Evolutionary conservation across 139 green algal genomes (phyloP).

Genomic region (Coccomyxa sp.): DNA sequence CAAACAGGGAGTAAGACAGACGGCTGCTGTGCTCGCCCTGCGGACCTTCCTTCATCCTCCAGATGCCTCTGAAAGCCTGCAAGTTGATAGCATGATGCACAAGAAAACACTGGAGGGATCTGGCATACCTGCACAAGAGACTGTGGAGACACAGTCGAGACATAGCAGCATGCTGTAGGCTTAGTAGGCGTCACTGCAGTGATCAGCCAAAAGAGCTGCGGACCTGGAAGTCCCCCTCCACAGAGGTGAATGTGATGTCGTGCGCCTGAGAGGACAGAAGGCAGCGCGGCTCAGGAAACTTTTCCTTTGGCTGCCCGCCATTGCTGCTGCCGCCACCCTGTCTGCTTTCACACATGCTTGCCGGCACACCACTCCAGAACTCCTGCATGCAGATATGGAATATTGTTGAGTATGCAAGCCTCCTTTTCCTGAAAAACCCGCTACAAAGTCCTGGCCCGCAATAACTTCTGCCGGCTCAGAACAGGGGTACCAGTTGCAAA

Average conservation of each 20-base stretch:
- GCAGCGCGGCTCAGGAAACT: slow-evolving; percentile 12
- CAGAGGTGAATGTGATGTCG: slow-evolving; percentile 71
- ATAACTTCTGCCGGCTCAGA: background rate
- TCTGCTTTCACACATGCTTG: no score
- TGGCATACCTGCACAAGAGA: background rate
- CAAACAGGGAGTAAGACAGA: slow-evolving; percentile 69
- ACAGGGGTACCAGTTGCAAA: background rate
- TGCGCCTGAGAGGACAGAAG: slow-evolving; percentile 1
- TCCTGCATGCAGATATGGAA: background rate
- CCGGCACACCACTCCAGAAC: background rate
- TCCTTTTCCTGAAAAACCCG: slow-evolving; percentile 5
- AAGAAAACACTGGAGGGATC: background rate
- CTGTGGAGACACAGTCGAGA: background rate
- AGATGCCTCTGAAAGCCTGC: slow-evolving; percentile 76
- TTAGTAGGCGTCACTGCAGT: background rate
- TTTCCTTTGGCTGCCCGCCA: background rate
- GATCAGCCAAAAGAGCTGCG: background rate
- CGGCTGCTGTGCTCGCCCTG: slow-evolving; percentile 13
- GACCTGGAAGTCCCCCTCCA: slow-evolving; percentile 82
- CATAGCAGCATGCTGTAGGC: background rate
- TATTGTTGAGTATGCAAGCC: slow-evolving; percentile 7
- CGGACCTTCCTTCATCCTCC: slow-evolving; percentile 62
- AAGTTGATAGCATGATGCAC: background rate
- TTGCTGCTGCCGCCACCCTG: background rate
- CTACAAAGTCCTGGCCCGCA: slow-evolving; percentile 12